Conservation (phyloP, 768 basidiomycete species). For the Leccinum pellstonianum region DNA sequence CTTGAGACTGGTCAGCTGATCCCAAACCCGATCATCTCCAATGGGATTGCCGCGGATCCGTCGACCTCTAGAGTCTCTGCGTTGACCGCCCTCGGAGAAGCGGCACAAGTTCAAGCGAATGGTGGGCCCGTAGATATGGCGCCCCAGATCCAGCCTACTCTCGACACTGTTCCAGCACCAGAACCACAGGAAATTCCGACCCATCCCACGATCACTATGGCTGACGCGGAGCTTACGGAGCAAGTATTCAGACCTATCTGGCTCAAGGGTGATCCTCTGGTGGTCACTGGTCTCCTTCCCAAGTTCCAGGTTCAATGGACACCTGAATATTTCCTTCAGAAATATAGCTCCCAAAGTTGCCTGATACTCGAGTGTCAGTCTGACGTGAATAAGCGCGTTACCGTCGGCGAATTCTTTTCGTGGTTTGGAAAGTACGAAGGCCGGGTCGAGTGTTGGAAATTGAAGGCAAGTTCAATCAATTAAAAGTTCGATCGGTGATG, state of each 20-base stretch:
- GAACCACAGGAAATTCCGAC: constrained; percentile 41
- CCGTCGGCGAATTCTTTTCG: constrained; percentile 77
- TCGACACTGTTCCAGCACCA: constrained; percentile 6
- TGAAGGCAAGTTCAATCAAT: constrained; percentile 55
- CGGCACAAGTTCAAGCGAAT: constrained; percentile 3
- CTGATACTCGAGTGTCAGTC: constrained; percentile 82
- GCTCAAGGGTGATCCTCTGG: constrained; percentile 70
- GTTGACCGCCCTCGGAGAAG: constrained; percentile 14
- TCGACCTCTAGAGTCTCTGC: constrained; percentile 3
- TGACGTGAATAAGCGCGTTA: constrained; percentile 58
- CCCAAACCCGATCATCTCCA: constrained; percentile 6
- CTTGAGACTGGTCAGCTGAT: constrained; percentile 21
- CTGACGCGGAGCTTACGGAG: constrained; percentile 51
- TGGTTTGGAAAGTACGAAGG: constrained; percentile 69
- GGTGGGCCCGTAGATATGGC: constrained; percentile 5
- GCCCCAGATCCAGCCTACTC: constrained; percentile 5
- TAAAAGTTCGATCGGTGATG: not conserved
- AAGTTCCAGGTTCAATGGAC: constrained; percentile 75
- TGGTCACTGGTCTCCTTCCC: constrained; percentile 64
- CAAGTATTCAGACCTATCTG: constrained; percentile 68
- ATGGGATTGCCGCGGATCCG: constrained; percentile 12
- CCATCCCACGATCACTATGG: constrained; percentile 46
- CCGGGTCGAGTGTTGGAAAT: constrained; percentile 61
- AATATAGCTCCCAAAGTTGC: constrained; percentile 62
- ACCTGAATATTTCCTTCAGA: constrained; percentile 74